Evolutionary conservation across 805 yeast genomes (phyloP).

Genomic region (Pichia sporocuriosa): DNA sequence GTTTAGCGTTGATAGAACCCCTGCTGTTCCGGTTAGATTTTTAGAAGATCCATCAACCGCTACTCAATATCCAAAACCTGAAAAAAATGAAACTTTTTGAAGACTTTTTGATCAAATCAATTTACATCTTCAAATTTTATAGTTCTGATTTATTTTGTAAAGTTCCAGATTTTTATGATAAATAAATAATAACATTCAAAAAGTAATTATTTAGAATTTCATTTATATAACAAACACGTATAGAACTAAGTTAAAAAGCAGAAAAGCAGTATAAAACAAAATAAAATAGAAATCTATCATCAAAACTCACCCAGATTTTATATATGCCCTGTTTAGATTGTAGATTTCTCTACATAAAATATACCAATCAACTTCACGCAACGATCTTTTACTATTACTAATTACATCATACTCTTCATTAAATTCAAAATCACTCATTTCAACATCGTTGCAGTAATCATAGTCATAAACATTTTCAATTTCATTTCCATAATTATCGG

Average conservation of each 20-base stretch:
- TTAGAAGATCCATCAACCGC: background rate
- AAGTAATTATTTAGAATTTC: too few species aligned
- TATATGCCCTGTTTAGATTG: constrained; percentile 64
- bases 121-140: too few species aligned
- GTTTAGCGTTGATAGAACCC: background rate
- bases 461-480: background rate
- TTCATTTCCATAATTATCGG: background rate
- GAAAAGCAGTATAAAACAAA: too few species aligned
- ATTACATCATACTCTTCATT: constrained; percentile 26
- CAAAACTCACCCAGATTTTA: constrained; percentile 30
- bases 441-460: background rate
- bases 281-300: too few species aligned
- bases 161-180: too few species aligned
- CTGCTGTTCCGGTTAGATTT: background rate
- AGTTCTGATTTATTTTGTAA: too few species aligned
- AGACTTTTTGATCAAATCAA: too few species aligned
- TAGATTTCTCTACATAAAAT: constrained; percentile 78
- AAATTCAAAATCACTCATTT: background rate
- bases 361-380: constrained; percentile 82
- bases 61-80: background rate
- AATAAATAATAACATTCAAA: too few species aligned
- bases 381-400: constrained; percentile 26
- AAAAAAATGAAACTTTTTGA: background rate
- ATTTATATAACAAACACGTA: too few species aligned
- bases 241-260: background rate